phyloP scores from a whole-genome alignment of 208 protist species.

The Strigomonas galati region DNA sequence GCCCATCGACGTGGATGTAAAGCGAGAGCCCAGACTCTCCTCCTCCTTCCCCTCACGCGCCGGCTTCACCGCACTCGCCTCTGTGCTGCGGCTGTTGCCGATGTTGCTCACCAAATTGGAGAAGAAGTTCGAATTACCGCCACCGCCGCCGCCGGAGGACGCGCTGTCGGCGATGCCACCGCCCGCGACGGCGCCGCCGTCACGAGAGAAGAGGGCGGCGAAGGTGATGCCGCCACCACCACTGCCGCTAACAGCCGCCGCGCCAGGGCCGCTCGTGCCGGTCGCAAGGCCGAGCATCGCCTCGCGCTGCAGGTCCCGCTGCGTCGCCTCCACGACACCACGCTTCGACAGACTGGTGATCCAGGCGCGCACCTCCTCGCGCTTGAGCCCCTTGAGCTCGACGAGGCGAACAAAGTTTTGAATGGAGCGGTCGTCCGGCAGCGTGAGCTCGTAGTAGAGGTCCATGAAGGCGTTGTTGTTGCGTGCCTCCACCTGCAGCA shows the following conservation, averaged over 20 bases:
- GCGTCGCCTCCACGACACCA: slow-evolving; percentile 85
- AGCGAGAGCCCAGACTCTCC: slow-evolving; percentile 45
- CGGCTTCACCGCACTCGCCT: not conserved
- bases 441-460: slow-evolving; percentile 79
- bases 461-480: slow-evolving; percentile 73
- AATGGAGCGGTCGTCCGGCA: slow-evolving; percentile 83
- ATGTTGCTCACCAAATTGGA: slow-evolving; percentile 31
- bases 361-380: slow-evolving; percentile 79
- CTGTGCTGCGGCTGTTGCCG: slow-evolving; percentile 9
- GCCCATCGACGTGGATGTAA: slow-evolving; percentile 66
- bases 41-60: slow-evolving; percentile 19
- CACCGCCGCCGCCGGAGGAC: slow-evolving; percentile 3
- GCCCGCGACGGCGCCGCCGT: slow-evolving; percentile 17
- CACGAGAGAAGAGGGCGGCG: slow-evolving; percentile 42
- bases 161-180: not conserved
- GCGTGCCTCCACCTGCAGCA: slow-evolving; percentile 78
- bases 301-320: slow-evolving; percentile 55
- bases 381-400: slow-evolving; percentile 71
- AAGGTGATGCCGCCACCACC: slow-evolving; percentile 35
- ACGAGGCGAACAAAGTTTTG: slow-evolving; percentile 85
- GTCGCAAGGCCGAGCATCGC: slow-evolving; percentile 34
- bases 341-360: slow-evolving; percentile 76
- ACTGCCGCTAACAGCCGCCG: slow-evolving; percentile 3
- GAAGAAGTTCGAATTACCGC: slow-evolving; percentile 22
- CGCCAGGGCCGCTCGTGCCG: slow-evolving; percentile 16